These are phyloP conservation scores for Talaromyces stipitatus DNA, from an alignment of 495 filamentous ascomycete genomes.

Conservation along the genomic window DNA sequence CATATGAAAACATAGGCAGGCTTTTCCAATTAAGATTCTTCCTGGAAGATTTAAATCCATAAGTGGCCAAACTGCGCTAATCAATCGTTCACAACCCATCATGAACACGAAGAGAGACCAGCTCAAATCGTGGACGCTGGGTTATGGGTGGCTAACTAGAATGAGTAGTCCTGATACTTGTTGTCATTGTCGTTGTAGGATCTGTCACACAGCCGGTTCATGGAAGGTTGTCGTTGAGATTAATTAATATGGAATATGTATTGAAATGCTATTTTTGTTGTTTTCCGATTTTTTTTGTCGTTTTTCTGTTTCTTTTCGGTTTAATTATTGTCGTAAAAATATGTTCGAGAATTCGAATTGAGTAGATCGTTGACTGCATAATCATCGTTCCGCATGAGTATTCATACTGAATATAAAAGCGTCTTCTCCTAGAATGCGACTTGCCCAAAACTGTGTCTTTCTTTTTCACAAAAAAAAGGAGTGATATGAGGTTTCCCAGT, in stretches of 20 bases:
- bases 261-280: not conserved
- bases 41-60: not conserved
- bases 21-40: not conserved
- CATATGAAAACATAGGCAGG: not conserved
- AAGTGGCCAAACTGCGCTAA: not conserved
- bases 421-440: not conserved
- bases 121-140: slow-evolving; percentile 3
- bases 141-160: not conserved
- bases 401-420: not conserved
- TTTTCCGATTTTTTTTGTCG: not conserved
- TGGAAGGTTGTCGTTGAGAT: not conserved
- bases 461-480: not conserved
- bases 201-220: slow-evolving; percentile 1
- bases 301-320: not conserved
- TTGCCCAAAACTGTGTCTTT: too few relatives aligned
- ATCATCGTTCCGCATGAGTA: not conserved
- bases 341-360: slow-evolving; percentile 2
- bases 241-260: not conserved
- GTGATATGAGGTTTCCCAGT: not conserved
- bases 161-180: not conserved
- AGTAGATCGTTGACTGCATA: not conserved
- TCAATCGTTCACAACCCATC: not conserved
- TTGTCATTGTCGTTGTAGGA: not conserved
- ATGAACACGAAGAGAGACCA: not conserved
- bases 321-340: not conserved